Percentiles rank a stretch among this genome's conserved stretches.
Evolutionary conservation across 768 basidiomycete species (phyloP).

Genomic region (Boletus insuetus): DNA sequence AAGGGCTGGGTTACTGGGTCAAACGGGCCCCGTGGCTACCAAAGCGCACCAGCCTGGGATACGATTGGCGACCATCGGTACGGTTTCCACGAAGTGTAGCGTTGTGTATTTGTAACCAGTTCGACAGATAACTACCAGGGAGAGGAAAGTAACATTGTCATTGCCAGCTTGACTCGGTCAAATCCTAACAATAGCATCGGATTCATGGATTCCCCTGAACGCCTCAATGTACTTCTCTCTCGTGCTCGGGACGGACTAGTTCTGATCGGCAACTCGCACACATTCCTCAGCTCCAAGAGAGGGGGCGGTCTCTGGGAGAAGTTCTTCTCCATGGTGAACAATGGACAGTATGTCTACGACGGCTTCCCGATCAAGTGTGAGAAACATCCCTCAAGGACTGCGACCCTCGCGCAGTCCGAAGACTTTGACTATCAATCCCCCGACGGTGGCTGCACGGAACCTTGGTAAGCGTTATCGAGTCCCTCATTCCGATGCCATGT

Average conservation of each 20-base stretch:
- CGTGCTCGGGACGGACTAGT: slow-evolving; percentile 64
- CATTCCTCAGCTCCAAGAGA: slow-evolving; percentile 54
- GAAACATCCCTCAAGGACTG: slow-evolving; percentile 45
- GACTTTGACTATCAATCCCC: slow-evolving; percentile 57
- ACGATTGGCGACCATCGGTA: slow-evolving; percentile 68
- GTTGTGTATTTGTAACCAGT: neutral
- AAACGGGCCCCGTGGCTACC: slow-evolving; percentile 31
- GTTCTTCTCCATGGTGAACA: slow-evolving; percentile 45
- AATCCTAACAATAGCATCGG: slow-evolving; percentile 58
- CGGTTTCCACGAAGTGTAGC: neutral
- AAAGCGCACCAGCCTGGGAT: slow-evolving; percentile 41
- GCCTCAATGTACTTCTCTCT: slow-evolving; percentile 71
- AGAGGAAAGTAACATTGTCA: slow-evolving; percentile 69
- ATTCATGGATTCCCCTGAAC: slow-evolving; percentile 69
- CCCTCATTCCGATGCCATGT: neutral
- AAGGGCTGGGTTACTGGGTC: slow-evolving; percentile 51
- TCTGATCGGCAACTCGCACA: slow-evolving; percentile 64
- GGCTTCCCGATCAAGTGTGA: slow-evolving; percentile 63
- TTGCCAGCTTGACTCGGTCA: slow-evolving; percentile 60
- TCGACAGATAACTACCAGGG: slow-evolving; percentile 71
- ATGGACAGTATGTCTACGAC: slow-evolving; percentile 47
- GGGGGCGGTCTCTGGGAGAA: slow-evolving; percentile 51
- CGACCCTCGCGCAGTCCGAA: slow-evolving; percentile 34
- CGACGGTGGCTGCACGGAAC: slow-evolving; percentile 61
- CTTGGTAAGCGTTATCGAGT: slow-evolving; percentile 46